Percentiles rank a stretch among this genome's conserved stretches.
Conservation (phyloP, 2,329 filamentous ascomycete genomes). For the Calonectria naviculata region DNA sequence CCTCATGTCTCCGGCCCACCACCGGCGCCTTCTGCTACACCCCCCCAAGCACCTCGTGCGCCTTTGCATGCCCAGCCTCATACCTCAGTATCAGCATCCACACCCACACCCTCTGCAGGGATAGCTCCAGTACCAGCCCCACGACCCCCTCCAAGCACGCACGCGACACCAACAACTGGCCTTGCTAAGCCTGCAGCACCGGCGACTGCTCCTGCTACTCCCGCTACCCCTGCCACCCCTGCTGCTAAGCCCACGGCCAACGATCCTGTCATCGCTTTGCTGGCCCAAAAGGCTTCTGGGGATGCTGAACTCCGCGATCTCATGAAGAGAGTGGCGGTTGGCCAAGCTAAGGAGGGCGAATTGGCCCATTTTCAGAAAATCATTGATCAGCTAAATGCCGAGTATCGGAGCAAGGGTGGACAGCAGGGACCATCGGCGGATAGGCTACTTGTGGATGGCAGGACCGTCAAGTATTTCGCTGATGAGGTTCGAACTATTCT, state of each 20-base stretch:
- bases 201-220: constrained; percentile 25
- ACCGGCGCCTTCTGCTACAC: constrained; percentile 33
- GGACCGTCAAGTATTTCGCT: constrained; percentile 69
- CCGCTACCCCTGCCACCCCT: constrained; percentile 26
- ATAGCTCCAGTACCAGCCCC: constrained; percentile 38
- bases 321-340: constrained; percentile 86
- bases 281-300: constrained; percentile 80
- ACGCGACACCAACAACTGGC: constrained; percentile 28
- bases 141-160: constrained; percentile 26
- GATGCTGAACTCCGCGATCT: constrained; percentile 79
- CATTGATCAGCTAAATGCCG: constrained; percentile 79
- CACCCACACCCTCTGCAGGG: constrained; percentile 23
- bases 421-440: constrained; percentile 66
- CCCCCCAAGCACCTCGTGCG: constrained; percentile 34
- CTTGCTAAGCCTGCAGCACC: constrained; percentile 31
- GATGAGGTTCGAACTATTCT: constrained; percentile 68
- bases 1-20: constrained; percentile 26
- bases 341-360: constrained; percentile 77
- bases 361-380: constrained; percentile 82
- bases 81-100: constrained; percentile 19
- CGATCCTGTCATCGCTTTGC: constrained; percentile 83
- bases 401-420: constrained; percentile 64
- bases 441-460: constrained; percentile 64
- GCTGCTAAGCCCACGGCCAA: constrained; percentile 46
- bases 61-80: constrained; percentile 33